Base-by-base conservation (phyloP, 129 eudicot species). In the Helichrysum umbraculigerum region DNA sequence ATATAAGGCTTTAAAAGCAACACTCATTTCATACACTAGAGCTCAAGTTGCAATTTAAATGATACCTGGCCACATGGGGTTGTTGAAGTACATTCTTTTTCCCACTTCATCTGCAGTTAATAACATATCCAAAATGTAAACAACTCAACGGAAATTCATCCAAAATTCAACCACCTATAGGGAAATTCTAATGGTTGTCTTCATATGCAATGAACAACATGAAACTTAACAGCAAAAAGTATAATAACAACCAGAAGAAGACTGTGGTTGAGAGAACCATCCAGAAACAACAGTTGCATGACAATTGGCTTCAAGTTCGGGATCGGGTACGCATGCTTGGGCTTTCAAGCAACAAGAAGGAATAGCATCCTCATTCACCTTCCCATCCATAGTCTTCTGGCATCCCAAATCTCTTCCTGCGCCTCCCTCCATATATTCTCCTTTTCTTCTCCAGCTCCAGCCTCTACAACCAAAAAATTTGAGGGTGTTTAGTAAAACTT, bases 61-160 rank as follows among this genome's bases (percentile, higher is more conserved):
- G 30, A 52, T 72, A 90, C 98, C 98, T 80, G 98, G 98, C 98
- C 98, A 94, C 98, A 94, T 94, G 42, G 98, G 98, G 80, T 94
- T 94, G 89, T 94, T 91, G 71, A 87, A 94, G 78, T 85, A 91
- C 84, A 84, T 75, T 68, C 71, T 69, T 67, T 91, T 91, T 61
- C 59, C 81, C 67, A 4, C 58, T 72, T 79, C 68, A 35, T 81
- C 98, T 94, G 96, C 29, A 56, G 41, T 57, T 21, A 60, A 51
- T 6, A 77, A 34, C 64, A 81, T 10, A 78, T 42, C 2, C 60
- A 68, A 0, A 22, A 65, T 19, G 16, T 62, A 60, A 62, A 32
- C 39, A n/a, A 52, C 71, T 59, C 28, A 70, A 50, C 34, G 12
- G 60, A 76, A 73, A 25, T 25, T 14, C 69, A 50, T 37, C 29